These are phyloP conservation scores for Forsythia suspensa DNA, from an alignment of 257 asterid genomes.

Conservation along the genomic window DNA sequence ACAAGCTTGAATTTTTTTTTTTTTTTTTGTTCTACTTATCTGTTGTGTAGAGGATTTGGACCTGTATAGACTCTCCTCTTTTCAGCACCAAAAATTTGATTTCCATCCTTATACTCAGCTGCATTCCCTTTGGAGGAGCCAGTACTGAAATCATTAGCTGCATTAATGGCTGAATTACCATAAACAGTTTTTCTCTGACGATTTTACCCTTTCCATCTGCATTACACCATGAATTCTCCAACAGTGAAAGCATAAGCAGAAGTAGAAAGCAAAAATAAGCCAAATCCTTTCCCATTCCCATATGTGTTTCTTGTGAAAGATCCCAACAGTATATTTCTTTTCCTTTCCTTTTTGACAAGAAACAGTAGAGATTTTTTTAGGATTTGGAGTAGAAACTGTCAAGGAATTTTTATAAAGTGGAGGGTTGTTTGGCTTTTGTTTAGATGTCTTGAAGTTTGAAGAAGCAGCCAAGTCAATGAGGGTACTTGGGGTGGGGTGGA, in stretches of 20 bases:
- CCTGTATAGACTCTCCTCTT: slow-evolving; percentile 87
- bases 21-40: slow-evolving; percentile 46
- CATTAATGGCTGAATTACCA: slow-evolving; percentile 27
- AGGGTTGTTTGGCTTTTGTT: slow-evolving; percentile 17
- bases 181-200: slow-evolving; percentile 22
- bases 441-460: slow-evolving; percentile 32
- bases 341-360: slow-evolving; percentile 7
- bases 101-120: slow-evolving; percentile 13
- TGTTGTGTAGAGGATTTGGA: slow-evolving; percentile 94
- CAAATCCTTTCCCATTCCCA: slow-evolving; percentile 47
- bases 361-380: background rate
- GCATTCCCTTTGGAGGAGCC: slow-evolving; percentile 12
- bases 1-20: slow-evolving; percentile 30
- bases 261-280: slow-evolving; percentile 39
- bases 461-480: slow-evolving; percentile 35
- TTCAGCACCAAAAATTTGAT: slow-evolving; percentile 54
- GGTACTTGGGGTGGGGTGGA: slow-evolving; percentile 34
- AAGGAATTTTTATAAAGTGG: background rate
- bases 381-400: background rate
- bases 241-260: slow-evolving; percentile 37
- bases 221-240: slow-evolving; percentile 37
- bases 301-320: slow-evolving; percentile 28
- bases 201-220: slow-evolving; percentile 39
- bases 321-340: background rate
- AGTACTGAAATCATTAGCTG: background rate